Base-by-base conservation (phyloP, 257 asterid species). In the Solanum sitiens region DNA sequence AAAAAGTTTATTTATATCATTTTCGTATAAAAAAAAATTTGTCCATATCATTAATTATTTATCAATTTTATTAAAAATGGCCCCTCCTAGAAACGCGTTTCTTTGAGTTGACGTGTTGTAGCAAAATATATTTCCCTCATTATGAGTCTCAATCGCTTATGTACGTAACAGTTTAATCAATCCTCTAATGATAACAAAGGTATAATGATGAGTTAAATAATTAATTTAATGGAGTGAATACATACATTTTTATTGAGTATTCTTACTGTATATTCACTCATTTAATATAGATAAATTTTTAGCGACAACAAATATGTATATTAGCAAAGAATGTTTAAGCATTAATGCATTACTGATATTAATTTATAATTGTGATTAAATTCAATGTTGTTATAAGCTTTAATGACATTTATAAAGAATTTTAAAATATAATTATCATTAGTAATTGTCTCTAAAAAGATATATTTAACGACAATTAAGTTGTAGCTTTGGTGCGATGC, bases 141-240 rank as follows among this genome's bases (percentile, higher is more conserved):
- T 27, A 27, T 27, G 30, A 27, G 30, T 27, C 30, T 27, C 30
- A 27, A 27, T 27, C 30, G 30, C 30, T 27, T 27, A 27, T 27
- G 30, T 27, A 27, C 30, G 30, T 27, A 27, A 27, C 30, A 27
- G 39, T 27, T 68, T 27, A 68, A 68, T 68, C 39, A 68, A 68
- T 68, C 75, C 75, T 68, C 13, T 68, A 68, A 68, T 68, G 75
- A 68, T 68, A 32, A 27, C 75, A 68, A 68, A 68, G 75, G 20
- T 18, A 67, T 25, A 27, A 67, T 27, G 74, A 27, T 27, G 35
- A 67, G 74, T 27, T 67, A 65, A n/a, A n/a, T 65, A 65, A 65
- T 65, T 65, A 65, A n/a, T 65, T 11, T 65, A 65, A 61, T 61
- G 27, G 13, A 61, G 27, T 61, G 2, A 61, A 21, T 61, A 61